Base-by-base conservation (phyloP, 441 rosid genomes). In the Erodium texanum region DNA sequence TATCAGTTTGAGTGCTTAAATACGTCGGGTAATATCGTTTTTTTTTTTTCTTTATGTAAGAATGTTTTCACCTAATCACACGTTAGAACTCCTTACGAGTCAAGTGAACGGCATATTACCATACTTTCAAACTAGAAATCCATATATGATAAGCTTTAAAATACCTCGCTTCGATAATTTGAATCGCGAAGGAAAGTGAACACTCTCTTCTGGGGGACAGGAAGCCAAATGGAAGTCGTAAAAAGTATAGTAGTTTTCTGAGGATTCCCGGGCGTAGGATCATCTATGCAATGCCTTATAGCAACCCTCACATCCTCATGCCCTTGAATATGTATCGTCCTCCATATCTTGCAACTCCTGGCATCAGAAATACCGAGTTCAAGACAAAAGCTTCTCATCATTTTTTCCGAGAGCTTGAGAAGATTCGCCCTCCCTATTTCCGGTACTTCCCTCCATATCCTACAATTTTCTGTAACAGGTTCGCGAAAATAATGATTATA, bases 331-430 rank as follows among this genome's bases (percentile, higher is more conserved):
- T 76, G 74, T n/a, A 83, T 62, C 7, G 75, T 41, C 59, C 48
- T 67, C 93, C 93, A 87, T 0, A 32, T 10, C 59, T 52, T 52
- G 59, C 8, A 5, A 41, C 79, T 78, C 20, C 50, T 62, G 1
- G 29, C 52, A 52, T 52, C 59, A 2, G 76, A 74, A 8, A 73
- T 74, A 43, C 78, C 70, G 0, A 69, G 14, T 10, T 77, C 78
- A 18, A 15, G 34, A 56, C 79, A 78, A 58, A 77, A 87, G 48
- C 45, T 75, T 48, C 71, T 75, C 45, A 66, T 72, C 87, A 85
- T 82, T 22, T 78, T 78, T 41, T 74, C 84, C 3, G 80, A 72
- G 52, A 86, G 75, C 76, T 72, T 79, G 38, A 87, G 20, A 68
- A 84, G 34, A 24, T 75, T 75, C 32, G 20, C 67, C 65, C 71